Base-by-base conservation (phyloP, 2,329 filamentous ascomycete genomes). In the Diaporthe destruens region DNA sequence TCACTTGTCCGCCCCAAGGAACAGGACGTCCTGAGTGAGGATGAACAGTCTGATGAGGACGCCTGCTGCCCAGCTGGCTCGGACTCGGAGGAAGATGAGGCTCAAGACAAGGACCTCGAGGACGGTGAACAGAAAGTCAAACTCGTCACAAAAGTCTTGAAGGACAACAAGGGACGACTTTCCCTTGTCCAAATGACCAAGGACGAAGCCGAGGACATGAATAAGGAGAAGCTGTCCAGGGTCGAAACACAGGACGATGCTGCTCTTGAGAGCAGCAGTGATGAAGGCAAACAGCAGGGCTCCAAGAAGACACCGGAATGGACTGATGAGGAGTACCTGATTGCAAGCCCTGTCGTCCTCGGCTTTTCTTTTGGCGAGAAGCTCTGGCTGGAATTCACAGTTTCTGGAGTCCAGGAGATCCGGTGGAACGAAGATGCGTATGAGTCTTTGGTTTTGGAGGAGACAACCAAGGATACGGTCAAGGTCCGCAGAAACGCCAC, bases 301-400 rank as follows among this genome's bases (percentile, higher is more conserved):
- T 75, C 83, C 51, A 82, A 81, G 70, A 76, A 76, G 20, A 74
- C 80, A 4, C 87, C 87, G 1, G 85, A 88, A 25, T 95, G 96
- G 80, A 93, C 88, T 0, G 93, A 96, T 63, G 94, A 97, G 74
- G 93, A 98, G 76, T 92, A 96, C 32, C 85, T 98, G 7, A 92
- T 97, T 63, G 91, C 94, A 2, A 96, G 93, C 2, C 93, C 95
- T 0, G 91, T 97, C 0, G 93, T 97, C 0, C 87, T 97, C 1
- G 95, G 95, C 0, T 98, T 97, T 77, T 90, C 94, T 0, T 97
- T 98, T 80, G 90, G 90, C 0, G 94, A 97, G 82, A 98, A 97
- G 82, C 86, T 94, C 12, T 98, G 95, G 95, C 88, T 97, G 0
- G 94, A 98, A 80, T 94, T 98, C 77, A 91, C 91, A 0, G 91